Conservation (phyloP, 805 yeast genomes). For the Lipomyces yamanashiensis region DNA sequence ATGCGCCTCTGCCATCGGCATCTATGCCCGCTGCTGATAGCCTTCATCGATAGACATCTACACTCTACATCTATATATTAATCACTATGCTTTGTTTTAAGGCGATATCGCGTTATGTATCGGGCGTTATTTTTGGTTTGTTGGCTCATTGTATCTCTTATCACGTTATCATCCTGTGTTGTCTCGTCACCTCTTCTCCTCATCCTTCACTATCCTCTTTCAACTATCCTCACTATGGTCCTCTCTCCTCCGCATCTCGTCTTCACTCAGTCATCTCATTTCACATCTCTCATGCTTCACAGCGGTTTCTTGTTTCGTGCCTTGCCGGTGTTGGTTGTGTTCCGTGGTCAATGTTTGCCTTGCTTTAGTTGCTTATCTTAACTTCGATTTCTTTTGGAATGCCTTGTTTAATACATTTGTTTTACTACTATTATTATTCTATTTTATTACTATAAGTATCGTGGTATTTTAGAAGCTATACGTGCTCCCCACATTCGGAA, state of each 20-base stretch:
- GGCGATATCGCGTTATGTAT: conserved; percentile 10
- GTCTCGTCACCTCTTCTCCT: background rate
- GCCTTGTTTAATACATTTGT: background rate
- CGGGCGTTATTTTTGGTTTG: conserved; percentile 11
- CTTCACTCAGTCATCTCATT: background rate
- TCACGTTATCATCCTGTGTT: background rate
- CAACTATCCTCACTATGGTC: background rate
- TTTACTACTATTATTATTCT: too few relatives aligned
- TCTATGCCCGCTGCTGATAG: background rate
- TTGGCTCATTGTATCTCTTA: conserved; percentile 4
- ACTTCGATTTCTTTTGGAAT: background rate
- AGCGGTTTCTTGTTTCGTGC: conserved; percentile 6
- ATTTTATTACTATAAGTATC: too few relatives aligned
- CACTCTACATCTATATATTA: background rate
- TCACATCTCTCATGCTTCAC: background rate
- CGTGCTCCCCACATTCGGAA: conserved; percentile 10
- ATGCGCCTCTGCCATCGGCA: background rate
- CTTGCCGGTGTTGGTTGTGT: conserved; percentile 10
- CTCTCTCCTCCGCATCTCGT: background rate
- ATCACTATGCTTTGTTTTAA: background rate
- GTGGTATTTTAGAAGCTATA: too few relatives aligned
- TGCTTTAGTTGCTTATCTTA: background rate
- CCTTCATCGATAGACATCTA: background rate
- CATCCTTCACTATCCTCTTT: background rate
- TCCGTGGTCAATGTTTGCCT: conserved; percentile 7